Evolutionary conservation across 192 early-diverging fungal species (phyloP).

Genomic region (Thoreauomyces humboldtii): DNA sequence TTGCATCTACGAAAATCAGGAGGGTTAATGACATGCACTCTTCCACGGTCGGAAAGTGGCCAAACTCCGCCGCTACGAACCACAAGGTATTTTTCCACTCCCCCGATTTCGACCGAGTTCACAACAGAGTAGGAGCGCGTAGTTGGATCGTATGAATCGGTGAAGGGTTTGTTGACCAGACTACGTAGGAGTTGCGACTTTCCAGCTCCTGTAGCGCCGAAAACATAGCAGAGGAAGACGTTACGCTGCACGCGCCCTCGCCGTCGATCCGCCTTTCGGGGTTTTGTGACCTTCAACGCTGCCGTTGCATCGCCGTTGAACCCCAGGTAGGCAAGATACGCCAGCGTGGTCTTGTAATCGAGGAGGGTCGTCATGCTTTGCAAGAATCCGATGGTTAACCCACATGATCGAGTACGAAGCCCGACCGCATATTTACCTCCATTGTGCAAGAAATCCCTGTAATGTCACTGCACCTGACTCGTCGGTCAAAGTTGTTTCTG

Average conservation of each 20-base stretch:
- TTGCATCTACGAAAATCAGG: constrained; percentile 79
- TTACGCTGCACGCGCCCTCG: constrained; percentile 82
- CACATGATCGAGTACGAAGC: too few species aligned
- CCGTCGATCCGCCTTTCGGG: constrained; percentile 69
- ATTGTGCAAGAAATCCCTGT: constrained; percentile 97
- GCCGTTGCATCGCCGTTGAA: constrained; percentile 86
- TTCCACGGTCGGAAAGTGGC: not conserved
- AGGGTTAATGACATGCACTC: too few species aligned
- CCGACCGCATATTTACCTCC: constrained; percentile 85
- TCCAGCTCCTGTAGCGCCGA: constrained; percentile 89
- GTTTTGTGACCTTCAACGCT: constrained; percentile 77
- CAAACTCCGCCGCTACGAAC: constrained; percentile 38
- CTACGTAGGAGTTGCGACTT: constrained; percentile 87
- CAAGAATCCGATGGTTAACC: not conserved
- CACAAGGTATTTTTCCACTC: constrained; percentile 91
- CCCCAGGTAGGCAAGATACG: constrained; percentile 96
- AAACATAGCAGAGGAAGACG: constrained; percentile 91
- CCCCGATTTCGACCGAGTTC: constrained; percentile 93
- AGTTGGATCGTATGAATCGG: constrained; percentile 72
- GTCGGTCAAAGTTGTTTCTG: constrained; percentile 84
- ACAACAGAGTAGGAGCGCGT: constrained; percentile 74
- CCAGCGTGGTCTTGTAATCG: constrained; percentile 83
- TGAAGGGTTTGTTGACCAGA: constrained; percentile 84
- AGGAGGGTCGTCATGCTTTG: constrained; percentile 97
- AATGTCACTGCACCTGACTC: constrained; percentile 87